Conservation (phyloP, 108 stramenopile species). For the Skeletonema potamos region DNA sequence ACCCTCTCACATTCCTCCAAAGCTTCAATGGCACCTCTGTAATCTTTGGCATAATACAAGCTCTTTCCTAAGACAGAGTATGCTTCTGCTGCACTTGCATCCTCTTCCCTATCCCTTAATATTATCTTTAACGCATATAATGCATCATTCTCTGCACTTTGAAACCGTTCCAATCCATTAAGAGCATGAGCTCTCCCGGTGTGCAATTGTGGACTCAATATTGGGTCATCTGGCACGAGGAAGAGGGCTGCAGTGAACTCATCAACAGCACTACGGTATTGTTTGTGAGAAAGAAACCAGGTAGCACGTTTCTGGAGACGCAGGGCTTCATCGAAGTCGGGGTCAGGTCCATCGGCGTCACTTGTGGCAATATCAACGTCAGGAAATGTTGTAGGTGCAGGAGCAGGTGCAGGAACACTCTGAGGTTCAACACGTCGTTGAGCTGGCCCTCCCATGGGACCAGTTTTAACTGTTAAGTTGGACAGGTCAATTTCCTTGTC, state of each 20-base stretch:
- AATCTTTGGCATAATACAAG: constrained; percentile 82
- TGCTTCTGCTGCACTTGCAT: constrained; percentile 73
- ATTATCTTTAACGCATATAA: constrained; percentile 63
- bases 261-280: constrained; percentile 80
- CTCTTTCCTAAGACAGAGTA: constrained; percentile 87
- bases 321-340: constrained; percentile 91
- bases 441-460: constrained; percentile 44
- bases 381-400: not conserved
- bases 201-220: constrained; percentile 80
- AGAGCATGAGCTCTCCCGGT: constrained; percentile 83
- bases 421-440: constrained; percentile 24
- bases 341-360: constrained; percentile 57
- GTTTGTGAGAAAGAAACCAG: constrained; percentile 66
- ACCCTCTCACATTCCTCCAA: constrained; percentile 65
- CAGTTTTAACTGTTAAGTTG: constrained; percentile 36
- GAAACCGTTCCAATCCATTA: constrained; percentile 81
- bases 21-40: constrained; percentile 66
- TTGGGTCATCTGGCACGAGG: constrained; percentile 77
- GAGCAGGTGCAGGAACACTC: not conserved
- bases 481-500: constrained; percentile 13
- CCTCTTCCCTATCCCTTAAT: constrained; percentile 44
- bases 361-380: constrained; percentile 8
- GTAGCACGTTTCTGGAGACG: constrained; percentile 81
- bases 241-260: constrained; percentile 87
- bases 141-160: constrained; percentile 79